These are phyloP conservation scores for Achlya hypogyna DNA, from an alignment of 352 stramenopile genomes.

Conservation along the genomic window DNA sequence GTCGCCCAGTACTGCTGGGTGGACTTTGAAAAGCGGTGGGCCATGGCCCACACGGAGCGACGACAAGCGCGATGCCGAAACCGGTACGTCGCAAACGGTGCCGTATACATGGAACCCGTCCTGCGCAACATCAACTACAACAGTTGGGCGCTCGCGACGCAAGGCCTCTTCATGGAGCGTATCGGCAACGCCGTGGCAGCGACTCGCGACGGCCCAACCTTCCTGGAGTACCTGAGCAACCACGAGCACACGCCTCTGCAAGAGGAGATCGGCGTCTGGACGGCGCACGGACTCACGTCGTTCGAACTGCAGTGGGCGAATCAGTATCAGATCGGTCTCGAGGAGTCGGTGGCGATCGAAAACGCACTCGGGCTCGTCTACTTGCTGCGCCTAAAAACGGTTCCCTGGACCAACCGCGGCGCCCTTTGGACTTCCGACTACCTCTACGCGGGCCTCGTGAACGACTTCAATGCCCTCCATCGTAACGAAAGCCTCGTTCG, in stretches of 20 bases:
- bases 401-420: not conserved
- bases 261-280: constrained; percentile 4
- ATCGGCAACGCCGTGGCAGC: not conserved
- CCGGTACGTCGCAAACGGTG: not conserved
- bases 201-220: not conserved
- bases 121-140: constrained; percentile 7
- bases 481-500: not conserved
- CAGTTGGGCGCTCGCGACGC: not conserved
- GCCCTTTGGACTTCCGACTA: not conserved
- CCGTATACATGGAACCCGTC: constrained; percentile 16
- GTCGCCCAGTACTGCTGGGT: constrained; percentile 17
- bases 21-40: constrained; percentile 9
- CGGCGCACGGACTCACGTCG: not conserved
- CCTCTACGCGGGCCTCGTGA: not conserved
- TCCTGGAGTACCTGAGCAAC: not conserved
- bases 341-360: not conserved
- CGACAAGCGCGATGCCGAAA: not conserved
- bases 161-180: not conserved
- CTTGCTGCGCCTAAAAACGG: not conserved
- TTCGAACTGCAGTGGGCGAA: constrained; percentile 7
- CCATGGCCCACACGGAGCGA: not conserved
- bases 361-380: not conserved
- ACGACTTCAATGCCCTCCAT: not conserved
- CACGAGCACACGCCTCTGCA: not conserved
- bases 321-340: not conserved